A percentile compares a stretch with the other conserved stretches of the same genome.
phyloP scores from a whole-genome alignment of 805 yeast genomes.

The Saccharomycopsis fodiens region DNA sequence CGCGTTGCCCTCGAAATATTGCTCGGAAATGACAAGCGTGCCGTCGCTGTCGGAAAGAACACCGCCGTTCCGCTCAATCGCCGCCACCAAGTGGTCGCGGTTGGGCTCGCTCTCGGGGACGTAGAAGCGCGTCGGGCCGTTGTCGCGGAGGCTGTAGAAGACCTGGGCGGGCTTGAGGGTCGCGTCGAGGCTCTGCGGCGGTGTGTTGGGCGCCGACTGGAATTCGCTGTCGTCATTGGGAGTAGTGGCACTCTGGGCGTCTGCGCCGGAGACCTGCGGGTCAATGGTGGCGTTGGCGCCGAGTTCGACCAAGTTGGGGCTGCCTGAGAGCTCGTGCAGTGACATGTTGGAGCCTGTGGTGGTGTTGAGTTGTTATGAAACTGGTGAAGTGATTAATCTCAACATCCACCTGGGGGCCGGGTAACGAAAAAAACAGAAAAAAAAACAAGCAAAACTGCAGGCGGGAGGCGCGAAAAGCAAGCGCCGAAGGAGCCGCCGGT shows the following conservation, averaged over 20 bases:
- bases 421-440: background rate
- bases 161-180: background rate
- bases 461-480: background rate
- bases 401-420: slow-evolving; percentile 2
- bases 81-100: slow-evolving; percentile 3
- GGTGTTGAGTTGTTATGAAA: slow-evolving; percentile 12
- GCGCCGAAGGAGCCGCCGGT: background rate
- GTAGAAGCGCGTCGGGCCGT: slow-evolving; percentile 9
- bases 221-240: slow-evolving; percentile 3
- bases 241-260: background rate
- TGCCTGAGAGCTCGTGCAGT: background rate
- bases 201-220: slow-evolving; percentile 9
- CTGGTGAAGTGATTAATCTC: slow-evolving; percentile 13
- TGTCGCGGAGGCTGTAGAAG: slow-evolving; percentile 4
- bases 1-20: background rate
- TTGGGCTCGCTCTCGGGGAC: slow-evolving; percentile 15
- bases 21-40: slow-evolving; percentile 11
- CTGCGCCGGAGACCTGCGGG: slow-evolving; percentile 6
- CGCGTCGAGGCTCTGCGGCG: background rate
- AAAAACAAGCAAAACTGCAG: background rate
- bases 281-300: slow-evolving; percentile 3
- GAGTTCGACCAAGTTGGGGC: background rate
- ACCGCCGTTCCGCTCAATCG: slow-evolving; percentile 22
- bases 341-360: slow-evolving; percentile 7
- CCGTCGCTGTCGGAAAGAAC: slow-evolving; percentile 10